These are phyloP conservation scores for Pestalotiopsis sp. DNA, from an alignment of 2,329 filamentous ascomycete genomes.

Conservation along the genomic window DNA sequence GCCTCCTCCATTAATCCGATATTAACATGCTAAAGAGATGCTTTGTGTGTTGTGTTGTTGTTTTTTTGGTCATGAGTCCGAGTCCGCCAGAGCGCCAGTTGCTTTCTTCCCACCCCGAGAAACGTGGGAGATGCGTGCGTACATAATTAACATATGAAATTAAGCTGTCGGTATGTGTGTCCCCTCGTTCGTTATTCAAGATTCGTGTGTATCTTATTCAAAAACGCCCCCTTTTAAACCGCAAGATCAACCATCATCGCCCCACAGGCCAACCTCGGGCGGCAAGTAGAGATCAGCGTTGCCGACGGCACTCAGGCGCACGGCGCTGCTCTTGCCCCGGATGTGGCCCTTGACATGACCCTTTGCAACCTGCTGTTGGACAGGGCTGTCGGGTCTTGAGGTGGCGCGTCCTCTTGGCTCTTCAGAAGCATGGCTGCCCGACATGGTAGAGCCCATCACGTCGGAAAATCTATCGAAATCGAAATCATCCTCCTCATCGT, in stretches of 20 bases:
- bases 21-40: neutral
- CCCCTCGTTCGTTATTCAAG: neutral
- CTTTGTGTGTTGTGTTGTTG: neutral
- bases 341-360: slow-evolving; percentile 21
- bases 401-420: slow-evolving; percentile 26
- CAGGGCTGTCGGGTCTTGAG: slow-evolving; percentile 41
- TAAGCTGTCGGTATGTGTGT: neutral
- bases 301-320: slow-evolving; percentile 45
- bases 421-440: slow-evolving; percentile 19
- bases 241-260: slow-evolving; percentile 39
- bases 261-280: slow-evolving; percentile 33
- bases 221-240: slow-evolving; percentile 5
- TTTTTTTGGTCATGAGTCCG: neutral
- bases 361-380: slow-evolving; percentile 19
- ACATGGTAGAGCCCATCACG: slow-evolving; percentile 3
- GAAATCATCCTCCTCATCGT: slow-evolving; percentile 24
- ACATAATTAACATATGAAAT: neutral
- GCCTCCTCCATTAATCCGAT: neutral
- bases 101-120: neutral
- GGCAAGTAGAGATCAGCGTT: slow-evolving; percentile 31
- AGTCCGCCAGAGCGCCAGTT: neutral
- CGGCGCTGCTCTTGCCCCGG: slow-evolving; percentile 38
- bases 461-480: slow-evolving; percentile 22
- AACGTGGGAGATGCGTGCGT: neutral
- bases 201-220: neutral